Conservation (phyloP, 1,284 basidiomycete genomes). For the Cutaneotrichosporon mucoides region DNA sequence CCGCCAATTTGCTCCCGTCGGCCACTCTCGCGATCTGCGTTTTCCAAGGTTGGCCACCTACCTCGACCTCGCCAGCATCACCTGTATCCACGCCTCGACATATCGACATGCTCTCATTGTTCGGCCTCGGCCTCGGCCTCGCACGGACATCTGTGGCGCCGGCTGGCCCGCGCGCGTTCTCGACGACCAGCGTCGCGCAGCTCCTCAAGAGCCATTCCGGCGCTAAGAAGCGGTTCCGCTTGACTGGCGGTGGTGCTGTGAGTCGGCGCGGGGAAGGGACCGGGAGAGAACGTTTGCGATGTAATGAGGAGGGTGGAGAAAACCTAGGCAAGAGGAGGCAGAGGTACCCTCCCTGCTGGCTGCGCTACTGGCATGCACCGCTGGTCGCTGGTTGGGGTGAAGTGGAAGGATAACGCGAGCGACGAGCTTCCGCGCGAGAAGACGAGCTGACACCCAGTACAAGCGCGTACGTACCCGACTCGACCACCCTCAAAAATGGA, state of each 20-base stretch:
- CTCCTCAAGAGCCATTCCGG: conserved; percentile 38
- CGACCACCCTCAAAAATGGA: no score
- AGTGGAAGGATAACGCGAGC: no score
- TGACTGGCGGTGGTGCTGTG: conserved; percentile 12
- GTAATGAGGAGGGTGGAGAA: no score
- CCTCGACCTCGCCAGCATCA: no score
- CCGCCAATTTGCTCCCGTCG: background rate
- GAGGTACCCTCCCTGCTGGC: no score
- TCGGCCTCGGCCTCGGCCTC: conserved; percentile 3
- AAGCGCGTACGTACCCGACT: conserved; percentile 24
- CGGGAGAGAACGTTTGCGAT: no score
- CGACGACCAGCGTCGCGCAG: conserved; percentile 11
- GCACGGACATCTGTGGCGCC: background rate
- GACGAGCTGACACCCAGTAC: conserved; percentile 18
- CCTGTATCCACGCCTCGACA: background rate
- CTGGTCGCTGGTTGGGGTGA: no score
- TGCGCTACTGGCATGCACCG: no score
- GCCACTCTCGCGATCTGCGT: background rate
- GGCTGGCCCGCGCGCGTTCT: conserved; percentile 11
- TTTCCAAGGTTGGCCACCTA: no score
- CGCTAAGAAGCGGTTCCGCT: conserved; percentile 37
- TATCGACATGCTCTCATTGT: conserved; percentile 6
- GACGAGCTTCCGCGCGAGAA: no score
- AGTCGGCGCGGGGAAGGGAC: background rate
- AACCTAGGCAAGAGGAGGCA: no score